Conservation (phyloP, 805 yeast species). For the Candida nonsorbophila region DNA sequence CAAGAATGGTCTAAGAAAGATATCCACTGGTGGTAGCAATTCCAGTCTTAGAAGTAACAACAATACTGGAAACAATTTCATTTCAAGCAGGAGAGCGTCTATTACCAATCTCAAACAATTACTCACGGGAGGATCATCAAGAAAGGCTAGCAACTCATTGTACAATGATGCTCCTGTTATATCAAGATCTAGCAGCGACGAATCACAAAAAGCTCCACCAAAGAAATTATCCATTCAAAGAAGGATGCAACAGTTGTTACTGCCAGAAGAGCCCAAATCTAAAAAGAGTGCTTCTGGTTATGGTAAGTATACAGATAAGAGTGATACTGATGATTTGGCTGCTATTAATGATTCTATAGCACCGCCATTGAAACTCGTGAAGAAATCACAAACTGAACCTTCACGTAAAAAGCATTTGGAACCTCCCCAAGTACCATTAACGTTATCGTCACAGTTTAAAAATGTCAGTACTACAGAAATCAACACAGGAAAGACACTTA, state of each 20-base stretch:
- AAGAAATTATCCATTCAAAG: constrained; percentile 43
- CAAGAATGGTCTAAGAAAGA: constrained; percentile 29
- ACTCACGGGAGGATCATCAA: constrained; percentile 18
- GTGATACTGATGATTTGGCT: constrained; percentile 28
- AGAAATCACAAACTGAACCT: no score
- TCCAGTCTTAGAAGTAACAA: constrained; percentile 9
- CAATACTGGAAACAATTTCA: constrained; percentile 13
- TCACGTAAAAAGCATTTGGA: constrained; percentile 4
- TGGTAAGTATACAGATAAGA: constrained; percentile 61
- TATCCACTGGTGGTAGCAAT: constrained; percentile 33
- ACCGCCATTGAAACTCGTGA: constrained; percentile 6
- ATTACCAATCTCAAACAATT: constrained; percentile 25
- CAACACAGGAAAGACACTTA: neutral
- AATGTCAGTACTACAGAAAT: neutral
- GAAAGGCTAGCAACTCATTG: constrained; percentile 9
- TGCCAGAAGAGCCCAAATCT: constrained; percentile 38
- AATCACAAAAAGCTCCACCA: constrained; percentile 3
- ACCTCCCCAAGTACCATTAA: constrained; percentile 35
- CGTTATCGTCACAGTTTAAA: constrained; percentile 14
- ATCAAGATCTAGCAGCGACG: neutral
- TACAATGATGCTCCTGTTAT: neutral
- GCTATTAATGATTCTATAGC: constrained; percentile 18
- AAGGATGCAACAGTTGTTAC: constrained; percentile 45
- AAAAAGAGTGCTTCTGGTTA: constrained; percentile 73
- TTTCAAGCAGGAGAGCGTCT: constrained; percentile 18